These are phyloP conservation scores for Quercus mongolica DNA, from an alignment of 306 rosid species.

Conservation along the genomic window DNA sequence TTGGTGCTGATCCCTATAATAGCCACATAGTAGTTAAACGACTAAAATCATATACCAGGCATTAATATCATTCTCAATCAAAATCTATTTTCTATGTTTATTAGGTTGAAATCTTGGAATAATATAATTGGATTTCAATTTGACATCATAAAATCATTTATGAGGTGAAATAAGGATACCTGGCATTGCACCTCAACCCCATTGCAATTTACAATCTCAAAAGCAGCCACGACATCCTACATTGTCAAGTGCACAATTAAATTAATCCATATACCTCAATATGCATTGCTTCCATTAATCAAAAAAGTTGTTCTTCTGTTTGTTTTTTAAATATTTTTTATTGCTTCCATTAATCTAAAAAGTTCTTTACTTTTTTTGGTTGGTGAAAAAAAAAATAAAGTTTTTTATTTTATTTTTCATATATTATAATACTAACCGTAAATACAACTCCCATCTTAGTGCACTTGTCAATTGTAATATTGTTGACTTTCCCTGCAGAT, in stretches of 20 bases:
- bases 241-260: constrained; percentile 21
- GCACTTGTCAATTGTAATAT: constrained; percentile 95
- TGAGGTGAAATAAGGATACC: constrained; percentile 39
- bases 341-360: too few relatives aligned
- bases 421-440: constrained; percentile 48
- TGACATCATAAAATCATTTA: constrained; percentile 17
- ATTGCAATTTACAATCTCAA: constrained; percentile 89
- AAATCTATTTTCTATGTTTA: not conserved
- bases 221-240: constrained; percentile 99
- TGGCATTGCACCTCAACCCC: constrained; percentile 96
- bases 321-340: too few relatives aligned
- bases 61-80: not conserved
- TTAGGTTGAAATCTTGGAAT: not conserved
- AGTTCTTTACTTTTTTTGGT: too few relatives aligned
- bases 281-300: constrained; percentile 19
- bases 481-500: constrained; percentile 92
- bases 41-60: not conserved
- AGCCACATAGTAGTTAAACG: constrained; percentile 12
- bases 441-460: constrained; percentile 87
- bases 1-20: constrained; percentile 86
- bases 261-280: constrained; percentile 13
- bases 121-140: constrained; percentile 9
- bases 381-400: too few relatives aligned
- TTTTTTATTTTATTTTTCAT: constrained; percentile 1
- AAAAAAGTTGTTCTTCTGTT: not conserved